These are phyloP conservation scores for Melocanna baccifera DNA, from an alignment of 176 grass and related monocot genomes.

Conservation along the genomic window DNA sequence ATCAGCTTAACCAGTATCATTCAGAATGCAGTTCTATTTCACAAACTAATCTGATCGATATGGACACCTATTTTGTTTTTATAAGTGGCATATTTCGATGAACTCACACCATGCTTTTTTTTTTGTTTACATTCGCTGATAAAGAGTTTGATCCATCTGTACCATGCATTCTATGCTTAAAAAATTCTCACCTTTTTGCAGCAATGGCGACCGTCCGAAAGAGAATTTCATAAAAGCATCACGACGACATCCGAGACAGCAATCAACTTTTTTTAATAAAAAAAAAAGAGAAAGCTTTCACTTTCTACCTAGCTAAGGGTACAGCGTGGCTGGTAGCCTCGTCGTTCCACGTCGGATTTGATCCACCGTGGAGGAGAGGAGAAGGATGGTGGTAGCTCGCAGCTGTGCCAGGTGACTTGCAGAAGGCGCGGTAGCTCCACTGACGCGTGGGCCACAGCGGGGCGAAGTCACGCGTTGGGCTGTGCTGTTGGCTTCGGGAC, in stretches of 20 bases:
- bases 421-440: no score
- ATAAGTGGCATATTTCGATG: not conserved
- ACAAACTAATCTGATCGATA: not conserved
- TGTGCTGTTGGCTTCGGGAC: no score
- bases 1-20: not conserved
- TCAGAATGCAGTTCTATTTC: not conserved
- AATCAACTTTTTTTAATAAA: no score
- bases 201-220: not conserved
- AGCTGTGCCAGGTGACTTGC: no score
- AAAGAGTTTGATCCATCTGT: not conserved
- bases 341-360: no score
- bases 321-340: no score
- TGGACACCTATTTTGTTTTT: not conserved
- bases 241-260: slow-evolving; percentile 11
- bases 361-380: no score
- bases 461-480: no score
- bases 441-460: no score
- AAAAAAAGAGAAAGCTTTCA: not conserved
- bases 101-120: not conserved
- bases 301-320: not conserved
- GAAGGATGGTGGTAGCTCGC: no score
- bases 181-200: not conserved
- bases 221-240: not conserved
- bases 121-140: not conserved
- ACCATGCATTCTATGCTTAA: not conserved